Evolutionary conservation across 495 filamentous ascomycete species (phyloP), one percentile per base, ranked within the genome.

Genomic region (Xylaria scruposa): DNA sequence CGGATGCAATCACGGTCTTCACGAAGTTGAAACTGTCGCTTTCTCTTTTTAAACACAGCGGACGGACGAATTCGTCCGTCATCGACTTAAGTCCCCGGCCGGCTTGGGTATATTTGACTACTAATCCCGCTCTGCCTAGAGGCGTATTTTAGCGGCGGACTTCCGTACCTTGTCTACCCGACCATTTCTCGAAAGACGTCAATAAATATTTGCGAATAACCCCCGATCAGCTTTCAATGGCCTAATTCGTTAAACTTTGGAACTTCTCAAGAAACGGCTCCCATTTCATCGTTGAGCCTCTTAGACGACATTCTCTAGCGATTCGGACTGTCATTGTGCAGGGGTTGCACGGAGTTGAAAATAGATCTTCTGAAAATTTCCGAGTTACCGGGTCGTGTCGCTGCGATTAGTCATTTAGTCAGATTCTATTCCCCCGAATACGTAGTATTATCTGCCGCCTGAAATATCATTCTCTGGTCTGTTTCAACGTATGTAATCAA

Each of bases 21-120:
- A 19, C 17, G 4, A 67, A n/a, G 33, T 56, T 67, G 36, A 44
- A 2, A 10, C 49, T 49, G 49, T 26, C 49, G 47, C 65, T 36
- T 31, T 36, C 42, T 29, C 33, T 26, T 67, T 67, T 31, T 53
- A 44, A 36, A 31, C 31, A 33, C 33, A 33, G 36, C 21, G 44
- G 46, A n/a, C 63, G 63, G 63, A 66, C 63, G 49, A 56, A 42
- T 67, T 67, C 46, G 65, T 67, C 65, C 65, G 65, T 56, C 47
- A 6, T 54, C 49, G n/a, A 6, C 9, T 42, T 42, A 31, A 56
- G 53, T 56, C 26, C 12, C 53, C 51, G 60, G n/a, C 53, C 51
- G 40, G n/a, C 40, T 63, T 40, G 60, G 60, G 40, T 46, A 36
- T 62, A 36, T 15, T 19, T 59, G 51, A 31, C 54, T 59, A 59